Evolutionary conservation across 768 basidiomycete genomes (phyloP).

Genomic region (Trametes elegans): DNA sequence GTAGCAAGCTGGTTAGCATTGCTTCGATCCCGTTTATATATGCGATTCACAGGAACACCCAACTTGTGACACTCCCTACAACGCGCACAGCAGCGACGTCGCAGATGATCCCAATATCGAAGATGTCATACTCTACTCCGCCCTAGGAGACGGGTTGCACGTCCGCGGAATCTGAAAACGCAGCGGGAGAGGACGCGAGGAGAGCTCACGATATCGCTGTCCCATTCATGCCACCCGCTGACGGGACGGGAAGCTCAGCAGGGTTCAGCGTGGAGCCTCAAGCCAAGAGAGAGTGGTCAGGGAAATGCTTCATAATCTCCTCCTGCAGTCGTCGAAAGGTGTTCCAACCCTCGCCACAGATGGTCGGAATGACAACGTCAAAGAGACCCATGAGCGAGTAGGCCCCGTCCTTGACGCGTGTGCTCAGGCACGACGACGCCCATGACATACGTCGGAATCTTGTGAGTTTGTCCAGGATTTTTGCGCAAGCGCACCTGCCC

Average conservation of each 20-base stretch:
- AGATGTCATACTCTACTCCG: not conserved
- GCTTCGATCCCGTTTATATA: no score
- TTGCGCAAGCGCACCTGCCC: no score
- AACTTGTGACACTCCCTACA: no score
- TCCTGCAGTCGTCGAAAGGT: slow-evolving; percentile 8
- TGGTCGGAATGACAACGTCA: not conserved
- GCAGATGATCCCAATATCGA: not conserved
- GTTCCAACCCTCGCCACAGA: not conserved
- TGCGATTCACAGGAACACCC: no score
- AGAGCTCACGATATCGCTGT: no score
- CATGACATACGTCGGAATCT: slow-evolving; percentile 12
- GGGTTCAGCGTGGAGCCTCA: not conserved
- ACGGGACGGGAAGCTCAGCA: not conserved
- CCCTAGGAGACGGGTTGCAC: not conserved
- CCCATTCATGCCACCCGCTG: not conserved
- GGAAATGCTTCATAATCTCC: slow-evolving; percentile 3
- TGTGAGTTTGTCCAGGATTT: no score
- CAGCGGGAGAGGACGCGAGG: not conserved
- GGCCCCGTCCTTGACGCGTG: slow-evolving; percentile 3
- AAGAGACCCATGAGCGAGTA: slow-evolving; percentile 11
- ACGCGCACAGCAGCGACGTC: no score
- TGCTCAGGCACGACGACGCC: slow-evolving; percentile 1
- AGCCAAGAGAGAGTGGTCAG: slow-evolving; percentile 4
- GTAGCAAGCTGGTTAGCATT: no score
- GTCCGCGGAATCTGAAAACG: not conserved